Percentiles rank a stretch among this genome's conserved stretches.
Conservation (phyloP, 257 asterid species). For the Solanum pinnatisectum region DNA sequence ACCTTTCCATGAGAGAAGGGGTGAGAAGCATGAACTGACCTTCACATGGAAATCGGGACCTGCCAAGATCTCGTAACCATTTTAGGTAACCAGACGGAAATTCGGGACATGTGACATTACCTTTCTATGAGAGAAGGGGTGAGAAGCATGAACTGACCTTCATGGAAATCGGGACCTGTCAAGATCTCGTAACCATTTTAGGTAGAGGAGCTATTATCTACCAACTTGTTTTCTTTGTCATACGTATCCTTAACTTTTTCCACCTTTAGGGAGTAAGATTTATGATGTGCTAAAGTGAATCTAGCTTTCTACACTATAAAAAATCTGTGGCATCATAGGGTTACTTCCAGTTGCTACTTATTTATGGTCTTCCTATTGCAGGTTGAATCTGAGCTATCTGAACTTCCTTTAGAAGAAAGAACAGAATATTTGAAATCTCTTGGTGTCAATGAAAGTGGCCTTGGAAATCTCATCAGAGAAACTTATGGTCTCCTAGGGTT, state of each 20-base stretch:
- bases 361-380: constrained; percentile 11
- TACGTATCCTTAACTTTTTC: neutral
- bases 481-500: constrained; percentile 84
- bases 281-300: neutral
- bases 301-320: neutral
- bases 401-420: constrained; percentile 90
- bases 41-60: neutral
- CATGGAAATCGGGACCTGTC: neutral
- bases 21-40: neutral
- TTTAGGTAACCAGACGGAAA: neutral
- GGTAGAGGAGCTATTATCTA: neutral
- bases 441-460: constrained; percentile 82
- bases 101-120: neutral
- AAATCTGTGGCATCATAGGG: neutral
- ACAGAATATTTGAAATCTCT: constrained; percentile 77
- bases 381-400: constrained; percentile 98
- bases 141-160: neutral
- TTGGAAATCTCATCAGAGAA: constrained; percentile 86
- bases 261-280: neutral
- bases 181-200: neutral
- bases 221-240: neutral
- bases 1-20: neutral
- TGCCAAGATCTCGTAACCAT: neutral
- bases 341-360: neutral
- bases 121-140: neutral